Base-by-base conservation (phyloP, 768 basidiomycete species). In the Lepiota venenata region DNA sequence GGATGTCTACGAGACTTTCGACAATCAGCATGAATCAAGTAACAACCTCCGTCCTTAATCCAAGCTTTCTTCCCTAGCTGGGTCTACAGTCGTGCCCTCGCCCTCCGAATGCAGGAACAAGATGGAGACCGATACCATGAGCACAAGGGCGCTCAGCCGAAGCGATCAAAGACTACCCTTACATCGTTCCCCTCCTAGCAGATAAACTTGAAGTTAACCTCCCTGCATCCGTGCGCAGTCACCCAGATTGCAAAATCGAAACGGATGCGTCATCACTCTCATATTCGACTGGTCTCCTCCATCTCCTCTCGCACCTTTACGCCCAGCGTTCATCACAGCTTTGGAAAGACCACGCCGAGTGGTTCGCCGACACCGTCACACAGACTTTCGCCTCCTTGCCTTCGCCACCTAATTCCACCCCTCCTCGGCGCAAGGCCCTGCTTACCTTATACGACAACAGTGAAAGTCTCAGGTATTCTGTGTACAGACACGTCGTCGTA, bases 271-370 rank as follows among this genome's bases (percentile, higher is more conserved):
- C 69, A 89, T 90, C 64, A 50, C 64, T 80, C 15, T 62, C 71
- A 0, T 64, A 71, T 14, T 64, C 79, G 21, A 68, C 74, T 8
- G 77, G 80, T 0, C 66, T 80, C 2, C 70, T 93, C 0, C 88
- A 97, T 59, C 80, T 97, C 7, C 78, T 98, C 3, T 88, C 91
- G 0, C 91, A 94, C 63, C 81, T 98, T 20, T 98, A 98, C 66
- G 90, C 80, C 3, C 82, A 87, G 40, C 87, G 92, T 6, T 88
- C 91, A 0, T 75, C 70, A 8, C 66, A 84, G 0, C 66, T 96
- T 2, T 98, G 94, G 94, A 98, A 95, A 72, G 83, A 87, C 12
- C 73, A 79, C 29, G 63, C 79, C 1, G 65, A 76, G 0, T 98
- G 94, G 94, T 83, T 97, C 60, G 63, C 79, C 1, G 66, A 71